A percentile compares a stretch with the other conserved stretches of the same genome.
phyloP scores from a whole-genome alignment of 306 rosid species.

The Trifolium fragiferum region DNA sequence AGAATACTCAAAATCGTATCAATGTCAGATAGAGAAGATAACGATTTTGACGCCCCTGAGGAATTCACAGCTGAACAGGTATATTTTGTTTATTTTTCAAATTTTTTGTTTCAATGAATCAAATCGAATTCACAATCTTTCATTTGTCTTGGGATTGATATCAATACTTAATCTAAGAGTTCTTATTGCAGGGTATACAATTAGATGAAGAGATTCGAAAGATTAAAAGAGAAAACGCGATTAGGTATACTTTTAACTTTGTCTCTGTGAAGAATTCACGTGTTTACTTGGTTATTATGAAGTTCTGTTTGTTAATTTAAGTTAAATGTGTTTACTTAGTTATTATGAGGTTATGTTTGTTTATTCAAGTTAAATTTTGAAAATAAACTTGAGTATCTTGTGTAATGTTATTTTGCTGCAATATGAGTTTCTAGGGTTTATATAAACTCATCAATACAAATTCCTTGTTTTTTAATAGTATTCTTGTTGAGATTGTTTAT shows the following conservation, averaged over 20 bases:
- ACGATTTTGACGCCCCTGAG: conserved; percentile 79
- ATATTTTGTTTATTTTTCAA: not conserved
- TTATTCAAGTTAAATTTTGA: not conserved
- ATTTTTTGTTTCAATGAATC: conserved; percentile 9
- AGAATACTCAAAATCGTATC: conserved; percentile 25
- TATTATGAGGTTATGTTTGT: conserved; percentile 12
- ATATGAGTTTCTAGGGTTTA: no score
- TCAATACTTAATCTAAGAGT: conserved; percentile 27
- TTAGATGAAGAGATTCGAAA: conserved; percentile 62
- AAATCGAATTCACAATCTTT: not conserved
- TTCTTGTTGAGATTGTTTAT: not conserved
- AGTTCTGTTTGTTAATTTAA: conserved; percentile 3
- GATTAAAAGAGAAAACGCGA: conserved; percentile 65
- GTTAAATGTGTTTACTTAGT: not conserved
- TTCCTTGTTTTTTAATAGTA: no score
- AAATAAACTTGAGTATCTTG: not conserved
- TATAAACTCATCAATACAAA: no score
- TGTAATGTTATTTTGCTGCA: conserved; percentile 9
- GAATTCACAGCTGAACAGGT: conserved; percentile 80
- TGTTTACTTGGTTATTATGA: not conserved
- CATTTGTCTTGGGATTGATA: not conserved
- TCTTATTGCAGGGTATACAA: conserved; percentile 61
- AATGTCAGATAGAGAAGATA: conserved; percentile 61
- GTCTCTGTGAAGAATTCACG: not conserved
- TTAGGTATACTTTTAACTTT: conserved; percentile 56